Evolutionary conservation across 2,329 filamentous ascomycete species (phyloP), one percentile per base, ranked within the genome.

Genomic region (Stylonectria norvegica): DNA sequence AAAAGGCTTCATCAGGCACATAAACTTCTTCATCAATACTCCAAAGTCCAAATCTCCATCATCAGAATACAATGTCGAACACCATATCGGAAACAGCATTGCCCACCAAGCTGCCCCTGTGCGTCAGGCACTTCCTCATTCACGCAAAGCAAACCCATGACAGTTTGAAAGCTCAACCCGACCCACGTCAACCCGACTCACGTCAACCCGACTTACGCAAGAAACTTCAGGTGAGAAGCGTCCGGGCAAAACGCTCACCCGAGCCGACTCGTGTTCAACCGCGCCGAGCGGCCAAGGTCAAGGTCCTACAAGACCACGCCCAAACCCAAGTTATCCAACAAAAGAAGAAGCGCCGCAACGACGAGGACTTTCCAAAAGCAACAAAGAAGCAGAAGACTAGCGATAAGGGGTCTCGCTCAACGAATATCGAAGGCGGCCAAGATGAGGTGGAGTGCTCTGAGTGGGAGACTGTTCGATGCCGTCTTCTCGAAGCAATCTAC

Each of bases 211-310:
- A 14, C 20, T 6, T 16, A 27, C 16, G 9, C 16, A 5, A 14
- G 11, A 20, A 14, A 4, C 31, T 25, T 8, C 4, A 5, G 7
- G 9, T 28, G 10, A 16, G n/a, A 7, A 32, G 16, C 6, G 5
- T 4, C 14, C 16, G 5, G 4, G n/a, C 16, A 16, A 15, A 5
- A 6, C 5, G 5, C 16, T 4, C 14, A 10, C 20, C 6, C n/a
- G 12, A 4, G 6, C 44, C 40, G 5, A 43, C 20, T 10, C 34
- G 44, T 16, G 15, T 40, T 2, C 44, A 47, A 8, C 37, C 40
- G 3, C 15, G 20, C 12, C 36, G 44, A 32, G 20, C 17, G 6
- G 40, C 27, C 6, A 47, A 47, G 27, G 16, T 31, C 9, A 35
- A 31, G 12, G 12, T 6, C 9, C 5, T 30, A n/a, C n/a, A n/a